Evolutionary conservation across 202 grass and related monocot genomes (phyloP).

Genomic region (Musa balbisiana): DNA sequence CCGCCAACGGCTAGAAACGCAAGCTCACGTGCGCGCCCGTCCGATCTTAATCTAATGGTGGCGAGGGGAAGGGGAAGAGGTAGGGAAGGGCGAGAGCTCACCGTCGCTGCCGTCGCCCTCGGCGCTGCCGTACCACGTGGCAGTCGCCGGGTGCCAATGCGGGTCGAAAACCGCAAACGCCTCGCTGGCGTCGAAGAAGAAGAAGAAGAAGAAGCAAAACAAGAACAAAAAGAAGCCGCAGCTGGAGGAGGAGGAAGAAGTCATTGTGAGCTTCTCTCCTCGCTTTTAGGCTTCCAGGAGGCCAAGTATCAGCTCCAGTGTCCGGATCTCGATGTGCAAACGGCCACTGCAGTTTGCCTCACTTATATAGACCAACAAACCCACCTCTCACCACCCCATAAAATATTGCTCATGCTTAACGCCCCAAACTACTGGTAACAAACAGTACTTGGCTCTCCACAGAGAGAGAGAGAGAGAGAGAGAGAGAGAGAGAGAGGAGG

Average conservation of each 20-base stretch:
- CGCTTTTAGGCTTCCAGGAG: background rate
- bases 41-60: background rate
- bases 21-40: background rate
- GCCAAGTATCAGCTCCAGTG: background rate
- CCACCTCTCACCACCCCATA: too few relatives aligned
- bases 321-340: conserved; percentile 1
- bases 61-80: too few relatives aligned
- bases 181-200: background rate
- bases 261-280: background rate
- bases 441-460: too few relatives aligned
- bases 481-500: background rate
- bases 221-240: background rate
- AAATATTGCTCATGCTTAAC: too few relatives aligned
- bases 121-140: conserved; percentile 14
- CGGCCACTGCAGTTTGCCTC: background rate
- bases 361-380: background rate
- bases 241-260: background rate
- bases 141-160: conserved; percentile 7
- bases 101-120: conserved; percentile 21
- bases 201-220: background rate
- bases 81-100: background rate
- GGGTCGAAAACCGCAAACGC: background rate
- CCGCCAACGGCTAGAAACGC: too few relatives aligned
- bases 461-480: too few relatives aligned
- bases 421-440: too few relatives aligned